Evolutionary conservation across 441 rosid species (phyloP).

Genomic region (Cnidoscolus chayamansa): DNA sequence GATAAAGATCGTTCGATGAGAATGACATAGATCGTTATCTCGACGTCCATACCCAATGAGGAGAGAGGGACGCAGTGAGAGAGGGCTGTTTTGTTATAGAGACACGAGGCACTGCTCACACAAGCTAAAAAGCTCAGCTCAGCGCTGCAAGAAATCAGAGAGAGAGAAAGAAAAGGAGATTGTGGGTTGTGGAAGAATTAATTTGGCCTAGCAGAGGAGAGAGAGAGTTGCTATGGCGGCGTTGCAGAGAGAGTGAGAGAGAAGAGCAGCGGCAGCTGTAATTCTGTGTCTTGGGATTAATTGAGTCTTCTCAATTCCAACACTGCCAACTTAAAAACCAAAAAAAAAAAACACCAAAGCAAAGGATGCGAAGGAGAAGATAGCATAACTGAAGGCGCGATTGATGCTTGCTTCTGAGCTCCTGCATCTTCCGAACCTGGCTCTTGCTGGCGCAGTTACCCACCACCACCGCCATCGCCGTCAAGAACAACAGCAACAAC

Average conservation of each 20-base stretch:
- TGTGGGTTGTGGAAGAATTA: slow-evolving; percentile 15
- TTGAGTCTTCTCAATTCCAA: background rate
- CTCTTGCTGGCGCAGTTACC: background rate
- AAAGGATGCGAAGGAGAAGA: background rate
- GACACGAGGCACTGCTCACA: slow-evolving; percentile 18
- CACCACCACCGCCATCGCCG: background rate
- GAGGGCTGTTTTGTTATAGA: background rate
- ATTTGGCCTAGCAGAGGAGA: slow-evolving; percentile 29
- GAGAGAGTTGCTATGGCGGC: slow-evolving; percentile 32
- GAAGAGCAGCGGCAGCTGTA: slow-evolving; percentile 17
- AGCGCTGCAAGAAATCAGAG: slow-evolving; percentile 24
- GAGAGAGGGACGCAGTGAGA: background rate
- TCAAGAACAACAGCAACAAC: no score
- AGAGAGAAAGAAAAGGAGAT: slow-evolving; percentile 8
- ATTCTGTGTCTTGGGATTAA: slow-evolving; percentile 15
- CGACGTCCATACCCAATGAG: slow-evolving; percentile 27
- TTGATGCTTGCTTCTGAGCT: background rate
- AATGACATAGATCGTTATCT: slow-evolving; percentile 13
- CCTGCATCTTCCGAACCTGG: background rate
- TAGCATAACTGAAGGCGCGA: slow-evolving; percentile 14
- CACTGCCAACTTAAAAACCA: background rate
- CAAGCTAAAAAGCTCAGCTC: slow-evolving; percentile 17
- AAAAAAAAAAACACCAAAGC: background rate
- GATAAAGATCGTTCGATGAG: slow-evolving; percentile 31
- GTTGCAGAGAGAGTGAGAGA: slow-evolving; percentile 23